A percentile compares a stretch with the other conserved stretches of the same genome.
Evolutionary conservation across 78 protist species (phyloP).

Genomic region (Planoprotostelium fungivorum): DNA sequence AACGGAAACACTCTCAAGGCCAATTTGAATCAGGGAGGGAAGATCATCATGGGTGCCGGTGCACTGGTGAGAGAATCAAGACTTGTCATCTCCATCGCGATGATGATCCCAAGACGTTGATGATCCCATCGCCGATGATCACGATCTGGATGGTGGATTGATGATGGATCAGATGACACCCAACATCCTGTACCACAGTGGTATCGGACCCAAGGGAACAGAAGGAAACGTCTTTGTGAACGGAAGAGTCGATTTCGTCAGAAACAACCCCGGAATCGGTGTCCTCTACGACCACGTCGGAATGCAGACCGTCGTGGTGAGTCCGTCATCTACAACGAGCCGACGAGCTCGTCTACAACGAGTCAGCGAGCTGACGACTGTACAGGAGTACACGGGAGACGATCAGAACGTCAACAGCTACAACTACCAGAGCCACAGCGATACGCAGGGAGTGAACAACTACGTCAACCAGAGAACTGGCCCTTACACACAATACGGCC

Average conservation of each 20-base stretch:
- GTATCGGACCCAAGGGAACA: not conserved
- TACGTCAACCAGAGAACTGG: not conserved
- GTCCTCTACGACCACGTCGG: not conserved
- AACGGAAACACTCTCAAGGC: too few species aligned
- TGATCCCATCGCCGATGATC: too few species aligned
- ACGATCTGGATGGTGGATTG: too few species aligned
- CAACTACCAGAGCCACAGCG: not conserved
- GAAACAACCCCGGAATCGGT: not conserved
- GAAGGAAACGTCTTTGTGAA: not conserved
- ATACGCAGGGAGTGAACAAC: too few species aligned
- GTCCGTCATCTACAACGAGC: not conserved
- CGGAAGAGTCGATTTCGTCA: not conserved
- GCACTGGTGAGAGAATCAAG: too few species aligned
- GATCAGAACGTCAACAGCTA: not conserved
- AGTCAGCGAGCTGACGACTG: not conserved
- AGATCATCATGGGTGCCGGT: too few species aligned
- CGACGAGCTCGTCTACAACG: not conserved
- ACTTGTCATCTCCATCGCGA: too few species aligned
- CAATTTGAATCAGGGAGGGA: too few species aligned
- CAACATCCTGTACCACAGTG: not conserved
- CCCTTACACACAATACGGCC: not conserved
- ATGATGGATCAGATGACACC: too few species aligned
- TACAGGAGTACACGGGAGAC: not conserved
- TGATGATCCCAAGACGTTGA: too few species aligned
- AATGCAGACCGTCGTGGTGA: not conserved